phyloP scores from a whole-genome alignment of 495 filamentous ascomycete genomes.

The Aspergillus carlsbadensis region DNA sequence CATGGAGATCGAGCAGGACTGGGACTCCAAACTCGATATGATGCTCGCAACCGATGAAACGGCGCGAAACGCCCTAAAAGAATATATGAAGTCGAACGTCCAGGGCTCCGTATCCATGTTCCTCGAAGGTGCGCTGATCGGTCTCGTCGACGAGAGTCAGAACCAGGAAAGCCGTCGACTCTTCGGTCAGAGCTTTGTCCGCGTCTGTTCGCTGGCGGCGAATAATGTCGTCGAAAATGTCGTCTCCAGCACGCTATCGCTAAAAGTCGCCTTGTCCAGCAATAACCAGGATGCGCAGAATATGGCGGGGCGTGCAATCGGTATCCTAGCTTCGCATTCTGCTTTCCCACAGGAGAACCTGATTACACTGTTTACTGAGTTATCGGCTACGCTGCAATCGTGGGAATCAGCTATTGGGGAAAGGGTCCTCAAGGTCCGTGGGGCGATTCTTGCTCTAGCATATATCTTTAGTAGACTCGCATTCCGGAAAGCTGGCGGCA shows the following conservation, averaged over 20 bases:
- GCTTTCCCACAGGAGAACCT: conserved; percentile 36
- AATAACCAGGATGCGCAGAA: conserved; percentile 65
- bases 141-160: conserved; percentile 51
- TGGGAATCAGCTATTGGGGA: conserved; percentile 63
- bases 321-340: conserved; percentile 72
- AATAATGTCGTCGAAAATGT: conserved; percentile 50
- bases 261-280: conserved; percentile 60
- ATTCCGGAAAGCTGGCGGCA: conserved; percentile 40
- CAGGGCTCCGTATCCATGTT: conserved; percentile 39
- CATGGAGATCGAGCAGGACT: conserved; percentile 71
- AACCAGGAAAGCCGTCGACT: conserved; percentile 48
- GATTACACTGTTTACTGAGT: conserved; percentile 35
- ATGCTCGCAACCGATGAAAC: conserved; percentile 62
- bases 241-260: conserved; percentile 43
- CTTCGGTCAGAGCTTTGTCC: conserved; percentile 61
- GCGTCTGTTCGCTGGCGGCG: conserved; percentile 64
- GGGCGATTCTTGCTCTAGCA: conserved; percentile 55
- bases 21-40: conserved; percentile 77
- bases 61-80: conserved; percentile 56
- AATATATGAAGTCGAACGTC: conserved; percentile 40
- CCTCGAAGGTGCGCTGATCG: conserved; percentile 56
- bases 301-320: conserved; percentile 68
- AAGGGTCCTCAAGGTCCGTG: conserved; percentile 58
- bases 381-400: conserved; percentile 37
- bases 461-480: conserved; percentile 60